These are phyloP conservation scores for Endothia cerciana DNA, from an alignment of 2,329 filamentous ascomycete species.

Conservation along the genomic window DNA sequence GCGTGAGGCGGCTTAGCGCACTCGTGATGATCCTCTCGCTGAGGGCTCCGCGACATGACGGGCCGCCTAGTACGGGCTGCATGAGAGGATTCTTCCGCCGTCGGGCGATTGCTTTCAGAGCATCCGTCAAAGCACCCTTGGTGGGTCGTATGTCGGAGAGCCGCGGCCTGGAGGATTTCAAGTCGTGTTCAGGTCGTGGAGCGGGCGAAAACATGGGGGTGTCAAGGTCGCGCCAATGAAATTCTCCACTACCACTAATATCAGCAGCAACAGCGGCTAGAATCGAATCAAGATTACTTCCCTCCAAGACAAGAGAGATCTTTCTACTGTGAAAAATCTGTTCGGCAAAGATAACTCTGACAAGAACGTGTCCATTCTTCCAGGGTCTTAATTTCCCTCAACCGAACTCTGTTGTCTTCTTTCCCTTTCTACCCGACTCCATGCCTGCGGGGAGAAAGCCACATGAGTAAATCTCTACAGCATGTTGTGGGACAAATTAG, in stretches of 20 bases:
- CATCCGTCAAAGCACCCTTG: background rate
- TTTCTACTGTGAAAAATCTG: background rate
- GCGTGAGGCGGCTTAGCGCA: conserved; percentile 20
- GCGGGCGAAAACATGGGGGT: conserved; percentile 21
- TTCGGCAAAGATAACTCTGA: background rate
- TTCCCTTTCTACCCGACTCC: background rate
- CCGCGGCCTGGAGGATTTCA: background rate
- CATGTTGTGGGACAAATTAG: background rate
- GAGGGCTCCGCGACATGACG: conserved; percentile 14
- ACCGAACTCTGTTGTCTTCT: too few relatives aligned
- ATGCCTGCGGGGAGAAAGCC: background rate
- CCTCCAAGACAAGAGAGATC: background rate
- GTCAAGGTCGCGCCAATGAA: conserved; percentile 12
- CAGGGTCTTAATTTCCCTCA: background rate
- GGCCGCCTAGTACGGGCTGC: background rate
- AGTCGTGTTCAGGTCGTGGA: background rate
- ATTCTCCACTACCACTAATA: conserved; percentile 18
- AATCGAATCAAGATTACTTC: background rate
- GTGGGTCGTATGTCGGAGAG: background rate
- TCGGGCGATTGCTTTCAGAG: background rate
- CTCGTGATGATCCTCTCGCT: conserved; percentile 24
- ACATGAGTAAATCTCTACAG: background rate
- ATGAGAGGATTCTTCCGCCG: background rate
- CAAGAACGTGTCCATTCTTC: background rate
- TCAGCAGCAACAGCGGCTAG: background rate